A percentile compares a stretch with the other conserved stretches of the same genome.
These are phyloP conservation scores for Boletus rubescentipes DNA, from an alignment of 768 basidiomycete genomes.

Conservation along the genomic window DNA sequence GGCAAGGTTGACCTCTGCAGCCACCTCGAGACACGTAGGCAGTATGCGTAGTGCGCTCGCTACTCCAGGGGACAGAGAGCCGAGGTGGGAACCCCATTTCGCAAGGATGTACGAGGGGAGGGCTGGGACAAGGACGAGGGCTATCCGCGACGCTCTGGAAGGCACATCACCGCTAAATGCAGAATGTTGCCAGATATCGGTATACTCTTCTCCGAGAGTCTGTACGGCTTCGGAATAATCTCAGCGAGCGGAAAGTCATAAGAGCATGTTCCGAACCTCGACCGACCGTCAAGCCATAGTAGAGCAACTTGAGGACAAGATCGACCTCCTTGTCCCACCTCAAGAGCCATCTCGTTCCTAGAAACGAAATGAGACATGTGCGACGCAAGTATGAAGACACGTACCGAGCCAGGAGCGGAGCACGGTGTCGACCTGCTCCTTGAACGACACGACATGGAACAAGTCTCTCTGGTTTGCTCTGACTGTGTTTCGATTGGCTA, in stretches of 20 bases:
- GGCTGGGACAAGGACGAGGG: conserved; percentile 63
- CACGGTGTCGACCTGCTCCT: conserved; percentile 72
- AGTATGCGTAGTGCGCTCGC: conserved; percentile 35
- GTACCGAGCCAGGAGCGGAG: conserved; percentile 77
- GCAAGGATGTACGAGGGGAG: conserved; percentile 64
- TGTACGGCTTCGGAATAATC: conserved; percentile 54
- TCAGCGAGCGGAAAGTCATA: conserved; percentile 4
- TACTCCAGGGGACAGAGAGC: conserved; percentile 33
- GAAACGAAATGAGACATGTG: conserved; percentile 9
- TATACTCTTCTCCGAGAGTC: conserved; percentile 90
- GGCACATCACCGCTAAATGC: conserved; percentile 41
- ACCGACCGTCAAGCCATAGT: conserved; percentile 74
- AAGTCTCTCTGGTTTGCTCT: conserved; percentile 83
- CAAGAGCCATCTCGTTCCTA: conserved; percentile 78
- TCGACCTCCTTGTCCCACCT: conserved; percentile 84
- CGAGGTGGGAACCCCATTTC: conserved; percentile 43
- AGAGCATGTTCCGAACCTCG: conserved; percentile 47
- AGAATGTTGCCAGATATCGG: conserved; percentile 77
- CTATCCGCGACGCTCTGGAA: conserved; percentile 43
- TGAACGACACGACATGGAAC: conserved; percentile 71
- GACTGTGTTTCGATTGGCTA: conserved; percentile 45
- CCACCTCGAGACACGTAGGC: conserved; percentile 53
- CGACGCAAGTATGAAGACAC: conserved; percentile 17
- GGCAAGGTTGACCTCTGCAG: conserved; percentile 73
- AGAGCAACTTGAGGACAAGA: conserved; percentile 61